Evolutionary conservation across 208 protist species (phyloP).

Genomic region (Trypanosoma platydactyli): DNA sequence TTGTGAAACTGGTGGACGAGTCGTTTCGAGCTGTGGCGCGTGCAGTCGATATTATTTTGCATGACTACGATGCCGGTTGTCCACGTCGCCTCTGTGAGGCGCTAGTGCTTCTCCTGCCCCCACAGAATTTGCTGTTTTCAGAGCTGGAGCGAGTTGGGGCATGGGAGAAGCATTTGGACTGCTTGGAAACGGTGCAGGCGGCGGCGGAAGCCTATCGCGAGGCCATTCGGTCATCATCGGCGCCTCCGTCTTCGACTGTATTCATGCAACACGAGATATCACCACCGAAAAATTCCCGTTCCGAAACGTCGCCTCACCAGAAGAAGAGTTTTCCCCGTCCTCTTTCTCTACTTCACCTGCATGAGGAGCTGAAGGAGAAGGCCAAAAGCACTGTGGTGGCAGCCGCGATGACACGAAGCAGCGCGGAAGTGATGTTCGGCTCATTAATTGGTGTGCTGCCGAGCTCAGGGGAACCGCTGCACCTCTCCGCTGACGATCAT

Average conservation of each 20-base stretch:
- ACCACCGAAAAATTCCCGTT: no score
- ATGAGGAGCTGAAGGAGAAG: neutral
- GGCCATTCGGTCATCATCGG: slow-evolving; percentile 6
- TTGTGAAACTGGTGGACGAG: slow-evolving; percentile 25
- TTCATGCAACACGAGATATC: no score
- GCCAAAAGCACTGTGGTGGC: neutral
- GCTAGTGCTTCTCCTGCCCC: slow-evolving; percentile 29
- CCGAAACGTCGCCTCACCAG: neutral
- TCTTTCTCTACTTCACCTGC: slow-evolving; percentile 5
- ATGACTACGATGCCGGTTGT: slow-evolving; percentile 44
- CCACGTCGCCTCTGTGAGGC: slow-evolving; percentile 37
- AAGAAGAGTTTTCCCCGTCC: slow-evolving; percentile 5
- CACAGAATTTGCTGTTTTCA: slow-evolving; percentile 15
- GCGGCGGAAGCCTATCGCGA: slow-evolving; percentile 22
- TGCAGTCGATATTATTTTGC: slow-evolving; percentile 46
- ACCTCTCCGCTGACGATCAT: slow-evolving; percentile 4
- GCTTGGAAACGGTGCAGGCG: slow-evolving; percentile 26
- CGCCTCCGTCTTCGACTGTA: neutral
- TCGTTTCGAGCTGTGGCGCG: slow-evolving; percentile 31
- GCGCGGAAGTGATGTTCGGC: slow-evolving; percentile 12
- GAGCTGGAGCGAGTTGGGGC: slow-evolving; percentile 23
- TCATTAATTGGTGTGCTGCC: slow-evolving; percentile 23
- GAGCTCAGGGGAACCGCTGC: slow-evolving; percentile 20
- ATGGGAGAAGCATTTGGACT: slow-evolving; percentile 25
- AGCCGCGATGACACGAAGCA: neutral